A percentile compares a stretch with the other conserved stretches of the same genome.
phyloP scores from a whole-genome alignment of 1,284 basidiomycete species.

The Exobasidium rhododendri region DNA sequence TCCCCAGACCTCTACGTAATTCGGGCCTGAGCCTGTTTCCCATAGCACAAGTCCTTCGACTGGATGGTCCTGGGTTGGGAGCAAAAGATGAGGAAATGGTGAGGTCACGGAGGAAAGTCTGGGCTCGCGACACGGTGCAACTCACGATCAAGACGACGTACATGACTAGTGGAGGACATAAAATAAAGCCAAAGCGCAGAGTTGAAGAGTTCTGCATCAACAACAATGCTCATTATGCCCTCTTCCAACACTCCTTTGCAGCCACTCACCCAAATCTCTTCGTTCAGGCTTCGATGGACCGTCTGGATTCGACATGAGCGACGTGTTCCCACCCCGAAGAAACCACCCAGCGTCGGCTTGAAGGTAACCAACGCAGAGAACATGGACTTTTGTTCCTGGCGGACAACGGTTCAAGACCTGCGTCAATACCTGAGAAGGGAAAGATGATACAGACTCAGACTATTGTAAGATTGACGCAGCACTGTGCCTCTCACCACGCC shows the following conservation, averaged over 20 bases:
- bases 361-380: constrained; percentile 47
- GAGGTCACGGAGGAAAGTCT: too few relatives aligned
- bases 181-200: too few relatives aligned
- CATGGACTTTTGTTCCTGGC: constrained; percentile 43
- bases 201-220: too few relatives aligned
- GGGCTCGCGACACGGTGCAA: too few relatives aligned
- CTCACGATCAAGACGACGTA: constrained; percentile 41
- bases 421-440: constrained; percentile 21
- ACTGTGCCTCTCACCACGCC: constrained; percentile 28
- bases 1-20: constrained; percentile 26
- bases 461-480: neutral
- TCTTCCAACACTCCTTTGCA: too few relatives aligned
- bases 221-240: too few relatives aligned
- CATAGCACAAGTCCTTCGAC: constrained; percentile 48
- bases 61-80: constrained; percentile 28
- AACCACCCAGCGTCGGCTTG: constrained; percentile 47
- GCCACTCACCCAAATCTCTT: constrained; percentile 32
- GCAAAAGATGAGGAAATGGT: neutral
- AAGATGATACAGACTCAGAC: neutral
- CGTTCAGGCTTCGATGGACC: constrained; percentile 28
- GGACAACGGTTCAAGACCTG: constrained; percentile 37
- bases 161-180: too few relatives aligned
- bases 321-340: constrained; percentile 44
- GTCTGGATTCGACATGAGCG: constrained; percentile 27
- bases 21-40: constrained; percentile 48